phyloP scores from a whole-genome alignment of 2,329 filamentous ascomycete genomes.

The Aspergillus uvarum region DNA sequence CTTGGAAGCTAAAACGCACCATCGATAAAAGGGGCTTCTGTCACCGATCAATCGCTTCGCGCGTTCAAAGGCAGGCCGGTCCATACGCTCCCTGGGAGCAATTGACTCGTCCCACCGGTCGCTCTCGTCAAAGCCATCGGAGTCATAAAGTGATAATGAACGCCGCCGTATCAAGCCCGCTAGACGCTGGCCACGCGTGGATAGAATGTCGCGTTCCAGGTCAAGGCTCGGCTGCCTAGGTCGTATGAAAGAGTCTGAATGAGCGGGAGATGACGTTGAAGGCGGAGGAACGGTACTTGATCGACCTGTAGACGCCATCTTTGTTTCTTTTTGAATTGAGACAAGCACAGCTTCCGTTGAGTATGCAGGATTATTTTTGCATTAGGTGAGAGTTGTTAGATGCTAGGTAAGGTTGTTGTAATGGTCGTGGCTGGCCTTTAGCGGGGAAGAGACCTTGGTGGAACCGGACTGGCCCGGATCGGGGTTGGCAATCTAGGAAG shows the following conservation, averaged over 20 bases:
- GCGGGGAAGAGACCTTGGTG: not conserved
- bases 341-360: not conserved
- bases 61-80: constrained; percentile 15
- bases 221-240: constrained; percentile 36
- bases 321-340: not conserved
- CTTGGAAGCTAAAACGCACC: constrained; percentile 44
- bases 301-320: constrained; percentile 13
- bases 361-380: not conserved
- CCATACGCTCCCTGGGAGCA: constrained; percentile 34
- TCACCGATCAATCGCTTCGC: constrained; percentile 69
- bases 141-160: constrained; percentile 20
- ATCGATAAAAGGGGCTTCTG: constrained; percentile 80
- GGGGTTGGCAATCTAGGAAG: not conserved
- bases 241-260: constrained; percentile 15
- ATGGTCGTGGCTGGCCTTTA: not conserved
- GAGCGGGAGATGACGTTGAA: constrained; percentile 10
- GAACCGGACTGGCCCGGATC: not conserved
- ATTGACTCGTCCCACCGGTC: constrained; percentile 9
- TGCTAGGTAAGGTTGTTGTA: not conserved
- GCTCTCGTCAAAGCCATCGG: constrained; percentile 19
- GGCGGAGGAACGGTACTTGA: constrained; percentile 10
- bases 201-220: constrained; percentile 35
- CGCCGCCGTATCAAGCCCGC: constrained; percentile 32
- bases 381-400: not conserved
- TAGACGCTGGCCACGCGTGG: constrained; percentile 42